These are phyloP conservation scores for Crepidotus variabilis DNA, from an alignment of 768 basidiomycete species.

Conservation along the genomic window DNA sequence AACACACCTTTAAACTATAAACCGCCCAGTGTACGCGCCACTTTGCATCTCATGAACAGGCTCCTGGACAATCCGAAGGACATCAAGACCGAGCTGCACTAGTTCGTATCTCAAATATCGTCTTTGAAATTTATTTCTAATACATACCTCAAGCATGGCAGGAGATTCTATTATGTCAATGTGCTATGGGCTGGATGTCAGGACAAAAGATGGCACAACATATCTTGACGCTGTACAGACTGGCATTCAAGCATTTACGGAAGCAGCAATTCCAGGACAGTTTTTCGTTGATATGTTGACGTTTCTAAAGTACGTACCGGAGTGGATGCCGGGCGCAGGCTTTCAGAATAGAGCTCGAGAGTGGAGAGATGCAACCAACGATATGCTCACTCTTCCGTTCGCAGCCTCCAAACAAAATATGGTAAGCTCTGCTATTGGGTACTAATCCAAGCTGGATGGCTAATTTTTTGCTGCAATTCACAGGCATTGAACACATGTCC, in stretches of 20 bases:
- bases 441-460: not conserved
- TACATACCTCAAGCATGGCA: constrained; percentile 17
- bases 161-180: constrained; percentile 34
- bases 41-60: constrained; percentile 26
- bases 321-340: constrained; percentile 56
- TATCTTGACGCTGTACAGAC: constrained; percentile 37
- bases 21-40: constrained; percentile 25
- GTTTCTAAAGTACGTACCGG: constrained; percentile 41
- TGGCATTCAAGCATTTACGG: constrained; percentile 28
- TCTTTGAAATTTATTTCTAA: not conserved
- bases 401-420: constrained; percentile 20
- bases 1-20: constrained; percentile 16
- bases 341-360: constrained; percentile 48
- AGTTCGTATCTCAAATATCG: constrained; percentile 22
- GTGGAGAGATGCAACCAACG: constrained; percentile 35
- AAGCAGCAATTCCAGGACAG: constrained; percentile 34
- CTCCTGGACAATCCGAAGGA: constrained; percentile 29
- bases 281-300: constrained; percentile 44
- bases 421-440: constrained; percentile 15
- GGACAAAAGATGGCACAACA: constrained; percentile 34
- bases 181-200: constrained; percentile 44
- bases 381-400: constrained; percentile 36
- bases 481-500: constrained; percentile 15
- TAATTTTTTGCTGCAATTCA: not conserved
- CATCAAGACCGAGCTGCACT: constrained; percentile 28